phyloP scores from a whole-genome alignment of 495 filamentous ascomycete species.

The Neurospora sp. region DNA sequence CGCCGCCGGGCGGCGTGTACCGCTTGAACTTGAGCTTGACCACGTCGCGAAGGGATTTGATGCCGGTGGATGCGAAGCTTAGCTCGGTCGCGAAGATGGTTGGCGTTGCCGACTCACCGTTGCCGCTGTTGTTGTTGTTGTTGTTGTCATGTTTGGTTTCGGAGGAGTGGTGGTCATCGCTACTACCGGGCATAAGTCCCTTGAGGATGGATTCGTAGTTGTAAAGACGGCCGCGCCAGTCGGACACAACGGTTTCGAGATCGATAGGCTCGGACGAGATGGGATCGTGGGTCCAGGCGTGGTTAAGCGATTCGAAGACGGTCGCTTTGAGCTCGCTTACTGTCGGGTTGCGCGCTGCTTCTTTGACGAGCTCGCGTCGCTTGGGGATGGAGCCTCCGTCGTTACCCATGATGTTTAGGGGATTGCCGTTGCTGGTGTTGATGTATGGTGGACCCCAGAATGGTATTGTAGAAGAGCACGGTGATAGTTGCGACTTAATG shows the following conservation, averaged over 20 bases:
- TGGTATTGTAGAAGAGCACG: too few species aligned
- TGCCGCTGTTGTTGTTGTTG: neutral
- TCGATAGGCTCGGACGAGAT: slow-evolving; percentile 67
- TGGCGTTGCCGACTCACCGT: slow-evolving; percentile 15
- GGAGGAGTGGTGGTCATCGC: slow-evolving; percentile 20
- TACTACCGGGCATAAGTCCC: slow-evolving; percentile 56
- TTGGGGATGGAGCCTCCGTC: slow-evolving; percentile 87
- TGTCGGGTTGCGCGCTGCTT: slow-evolving; percentile 68
- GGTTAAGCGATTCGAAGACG: slow-evolving; percentile 67
- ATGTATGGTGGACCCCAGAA: too few species aligned
- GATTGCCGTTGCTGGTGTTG: neutral
- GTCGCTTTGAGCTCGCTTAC: slow-evolving; percentile 87
- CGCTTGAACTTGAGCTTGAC: slow-evolving; percentile 75
- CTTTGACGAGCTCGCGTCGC: slow-evolving; percentile 88
- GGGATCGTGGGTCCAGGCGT: slow-evolving; percentile 80
- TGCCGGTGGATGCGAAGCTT: slow-evolving; percentile 54
- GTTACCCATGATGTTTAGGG: slow-evolving; percentile 64
- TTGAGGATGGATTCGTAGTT: slow-evolving; percentile 89
- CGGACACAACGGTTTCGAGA: slow-evolving; percentile 66
- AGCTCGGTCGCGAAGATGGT: slow-evolving; percentile 47
- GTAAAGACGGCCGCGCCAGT: slow-evolving; percentile 77
- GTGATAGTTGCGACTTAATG: neutral
- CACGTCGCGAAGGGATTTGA: slow-evolving; percentile 78
- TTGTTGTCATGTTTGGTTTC: neutral
- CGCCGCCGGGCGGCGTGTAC: slow-evolving; percentile 24